A percentile compares a stretch with the other conserved stretches of the same genome.
These are phyloP conservation scores for Candida nonsorbophila DNA, from an alignment of 805 yeast genomes.

Conservation along the genomic window DNA sequence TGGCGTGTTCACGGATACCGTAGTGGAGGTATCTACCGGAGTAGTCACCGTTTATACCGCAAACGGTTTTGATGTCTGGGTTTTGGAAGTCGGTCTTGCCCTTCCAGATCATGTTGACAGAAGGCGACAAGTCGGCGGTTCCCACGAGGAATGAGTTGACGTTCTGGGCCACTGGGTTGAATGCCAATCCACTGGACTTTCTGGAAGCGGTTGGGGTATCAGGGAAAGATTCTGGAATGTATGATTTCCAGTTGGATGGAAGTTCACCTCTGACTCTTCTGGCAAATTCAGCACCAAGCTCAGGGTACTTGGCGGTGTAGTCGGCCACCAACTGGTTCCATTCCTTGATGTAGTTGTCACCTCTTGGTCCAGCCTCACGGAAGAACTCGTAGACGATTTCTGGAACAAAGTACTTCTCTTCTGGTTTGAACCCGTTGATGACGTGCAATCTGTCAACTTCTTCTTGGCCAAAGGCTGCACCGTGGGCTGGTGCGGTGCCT, in stretches of 20 bases:
- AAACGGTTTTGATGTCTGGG: slow-evolving; percentile 13
- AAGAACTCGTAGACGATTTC: slow-evolving; percentile 23
- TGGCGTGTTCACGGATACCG: slow-evolving; percentile 30
- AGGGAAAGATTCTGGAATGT: slow-evolving; percentile 13
- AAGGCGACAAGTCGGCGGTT: slow-evolving; percentile 29
- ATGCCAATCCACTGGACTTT: slow-evolving; percentile 20
- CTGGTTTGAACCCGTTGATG: slow-evolving; percentile 14
- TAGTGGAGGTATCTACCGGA: slow-evolving; percentile 24
- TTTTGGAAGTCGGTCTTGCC: slow-evolving; percentile 23
- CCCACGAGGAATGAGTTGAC: slow-evolving; percentile 25
- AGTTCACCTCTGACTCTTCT: slow-evolving; percentile 20
- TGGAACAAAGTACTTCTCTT: slow-evolving; percentile 15
- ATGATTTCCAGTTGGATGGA: slow-evolving; percentile 17
- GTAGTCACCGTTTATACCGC: slow-evolving; percentile 24
- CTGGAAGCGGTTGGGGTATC: slow-evolving; percentile 18
- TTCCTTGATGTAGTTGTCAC: slow-evolving; percentile 12
- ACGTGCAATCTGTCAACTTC: slow-evolving; percentile 17
- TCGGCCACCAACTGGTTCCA: slow-evolving; percentile 17
- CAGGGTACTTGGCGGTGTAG: slow-evolving; percentile 19
- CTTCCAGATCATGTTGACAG: slow-evolving; percentile 23
- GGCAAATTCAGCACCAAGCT: slow-evolving; percentile 17
- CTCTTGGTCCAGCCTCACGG: slow-evolving; percentile 13
- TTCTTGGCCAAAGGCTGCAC: slow-evolving; percentile 27
- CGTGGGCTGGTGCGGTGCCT: slow-evolving; percentile 27
- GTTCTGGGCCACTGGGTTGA: slow-evolving; percentile 19